Conservation (phyloP, 164 flowering plant species). For the Magnolia sinica region DNA sequence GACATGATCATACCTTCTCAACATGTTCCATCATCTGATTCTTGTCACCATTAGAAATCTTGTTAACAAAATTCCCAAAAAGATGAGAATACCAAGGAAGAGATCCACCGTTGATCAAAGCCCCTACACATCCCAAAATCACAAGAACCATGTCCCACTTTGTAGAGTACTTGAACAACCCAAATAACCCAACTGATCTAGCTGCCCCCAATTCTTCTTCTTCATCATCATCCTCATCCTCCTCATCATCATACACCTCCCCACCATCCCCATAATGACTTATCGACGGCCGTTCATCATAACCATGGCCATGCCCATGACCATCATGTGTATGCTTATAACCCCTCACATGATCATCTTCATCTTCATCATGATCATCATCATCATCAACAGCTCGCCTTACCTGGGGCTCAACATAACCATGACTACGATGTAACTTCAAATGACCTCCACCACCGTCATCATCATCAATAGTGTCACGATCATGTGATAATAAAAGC, state of each 20-base stretch:
- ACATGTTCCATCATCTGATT: conserved; percentile 59
- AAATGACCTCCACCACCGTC: conserved; percentile 1
- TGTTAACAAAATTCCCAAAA: conserved; percentile 62
- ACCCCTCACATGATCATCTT: background rate
- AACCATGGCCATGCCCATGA: conserved; percentile 10
- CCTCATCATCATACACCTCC: conserved; percentile 15
- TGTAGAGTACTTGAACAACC: conserved; percentile 62
- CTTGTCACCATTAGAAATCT: conserved; percentile 45
- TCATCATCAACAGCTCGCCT: conserved; percentile 2
- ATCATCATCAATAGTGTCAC: background rate
- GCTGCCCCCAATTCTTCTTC: conserved; percentile 32
- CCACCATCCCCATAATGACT: conserved; percentile 12
- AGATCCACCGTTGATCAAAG: conserved; percentile 75
- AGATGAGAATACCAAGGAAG: conserved; percentile 73
- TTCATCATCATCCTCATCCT: conserved; percentile 29
- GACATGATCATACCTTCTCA: conserved; percentile 27
- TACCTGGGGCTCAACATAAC: too few species aligned
- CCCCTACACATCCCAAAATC: conserved; percentile 63
- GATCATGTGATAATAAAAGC: conserved; percentile 27
- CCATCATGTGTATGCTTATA: conserved; percentile 1
- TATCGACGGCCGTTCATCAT: conserved; percentile 14
- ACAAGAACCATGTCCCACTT: conserved; percentile 54
- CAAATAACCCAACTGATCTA: conserved; percentile 42
- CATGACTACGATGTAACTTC: background rate
- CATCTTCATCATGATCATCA: background rate